phyloP scores from a whole-genome alignment of 176 grass and related monocot genomes.

The Ensete glaucum region DNA sequence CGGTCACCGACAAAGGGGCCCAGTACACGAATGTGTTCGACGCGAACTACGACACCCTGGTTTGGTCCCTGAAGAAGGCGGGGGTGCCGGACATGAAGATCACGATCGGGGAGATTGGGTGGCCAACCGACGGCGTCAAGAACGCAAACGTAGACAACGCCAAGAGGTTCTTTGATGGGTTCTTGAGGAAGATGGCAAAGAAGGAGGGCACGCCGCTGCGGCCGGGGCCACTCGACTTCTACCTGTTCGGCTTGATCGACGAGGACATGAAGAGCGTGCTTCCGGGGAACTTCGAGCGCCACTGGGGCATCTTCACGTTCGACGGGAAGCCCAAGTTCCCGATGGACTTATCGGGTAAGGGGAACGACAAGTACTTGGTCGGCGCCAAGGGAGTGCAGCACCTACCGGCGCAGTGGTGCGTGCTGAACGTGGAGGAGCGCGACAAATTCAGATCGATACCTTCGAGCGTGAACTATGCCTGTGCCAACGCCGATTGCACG shows the following conservation, averaged over 20 bases:
- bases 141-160: slow-evolving; percentile 51
- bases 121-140: slow-evolving; percentile 73
- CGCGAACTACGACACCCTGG: slow-evolving; percentile 75
- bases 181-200: slow-evolving; percentile 44
- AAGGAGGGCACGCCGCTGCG: slow-evolving; percentile 63
- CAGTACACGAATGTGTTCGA: slow-evolving; percentile 78
- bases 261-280: slow-evolving; percentile 71
- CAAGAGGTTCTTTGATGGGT: slow-evolving; percentile 66
- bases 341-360: slow-evolving; percentile 61
- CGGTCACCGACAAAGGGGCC: slow-evolving; percentile 53
- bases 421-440: slow-evolving; percentile 45
- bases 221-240: slow-evolving; percentile 54
- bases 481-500: slow-evolving; percentile 59
- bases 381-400: slow-evolving; percentile 48
- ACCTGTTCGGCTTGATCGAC: slow-evolving; percentile 74
- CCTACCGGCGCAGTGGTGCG: slow-evolving; percentile 68
- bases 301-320: slow-evolving; percentile 66
- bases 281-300: slow-evolving; percentile 68
- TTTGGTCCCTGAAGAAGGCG: slow-evolving; percentile 70
- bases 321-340: slow-evolving; percentile 67
- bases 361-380: slow-evolving; percentile 26
- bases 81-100: slow-evolving; percentile 72
- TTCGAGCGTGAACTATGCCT: slow-evolving; percentile 50
- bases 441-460: slow-evolving; percentile 43
- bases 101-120: slow-evolving; percentile 70